Evolutionary conservation across 352 stramenopile genomes (phyloP).

Genomic region (Blastocystis sp.): DNA sequence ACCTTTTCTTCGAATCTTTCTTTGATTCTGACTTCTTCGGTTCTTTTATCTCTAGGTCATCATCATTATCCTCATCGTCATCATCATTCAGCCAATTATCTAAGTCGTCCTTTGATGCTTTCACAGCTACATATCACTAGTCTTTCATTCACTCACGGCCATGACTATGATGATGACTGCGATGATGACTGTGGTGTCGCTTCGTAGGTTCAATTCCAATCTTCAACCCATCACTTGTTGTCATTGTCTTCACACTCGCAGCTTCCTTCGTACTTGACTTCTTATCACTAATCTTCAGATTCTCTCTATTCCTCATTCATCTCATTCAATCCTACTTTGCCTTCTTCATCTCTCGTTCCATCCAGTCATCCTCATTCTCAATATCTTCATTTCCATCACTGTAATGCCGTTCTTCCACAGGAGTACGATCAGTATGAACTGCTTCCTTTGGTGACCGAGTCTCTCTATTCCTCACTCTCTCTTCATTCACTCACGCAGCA

Average conservation of each 20-base stretch:
- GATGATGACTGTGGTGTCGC: not conserved
- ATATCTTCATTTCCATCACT: no score
- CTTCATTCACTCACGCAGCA: not conserved
- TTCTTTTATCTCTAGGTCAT: not conserved
- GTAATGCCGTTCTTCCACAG: not conserved
- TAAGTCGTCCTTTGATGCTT: not conserved
- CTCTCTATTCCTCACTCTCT: not conserved
- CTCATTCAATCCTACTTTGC: not conserved
- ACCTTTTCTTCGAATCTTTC: not conserved
- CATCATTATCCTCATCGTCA: constrained; percentile 5
- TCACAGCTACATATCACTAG: not conserved
- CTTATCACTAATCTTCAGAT: constrained; percentile 5
- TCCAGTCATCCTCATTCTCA: constrained; percentile 13
- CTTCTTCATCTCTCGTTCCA: not conserved
- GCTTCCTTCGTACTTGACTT: not conserved
- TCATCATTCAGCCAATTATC: constrained; percentile 37
- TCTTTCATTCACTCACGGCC: not conserved
- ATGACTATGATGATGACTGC: constrained; percentile 1
- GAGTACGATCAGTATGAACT: not conserved
- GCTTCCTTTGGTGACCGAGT: not conserved
- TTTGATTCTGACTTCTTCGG: not conserved
- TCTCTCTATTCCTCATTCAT: not conserved
- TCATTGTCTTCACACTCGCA: not conserved
- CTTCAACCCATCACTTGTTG: not conserved
- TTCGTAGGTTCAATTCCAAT: not conserved